phyloP scores from a whole-genome alignment of 768 basidiomycete genomes.

The Pleurotus tuber-regium region DNA sequence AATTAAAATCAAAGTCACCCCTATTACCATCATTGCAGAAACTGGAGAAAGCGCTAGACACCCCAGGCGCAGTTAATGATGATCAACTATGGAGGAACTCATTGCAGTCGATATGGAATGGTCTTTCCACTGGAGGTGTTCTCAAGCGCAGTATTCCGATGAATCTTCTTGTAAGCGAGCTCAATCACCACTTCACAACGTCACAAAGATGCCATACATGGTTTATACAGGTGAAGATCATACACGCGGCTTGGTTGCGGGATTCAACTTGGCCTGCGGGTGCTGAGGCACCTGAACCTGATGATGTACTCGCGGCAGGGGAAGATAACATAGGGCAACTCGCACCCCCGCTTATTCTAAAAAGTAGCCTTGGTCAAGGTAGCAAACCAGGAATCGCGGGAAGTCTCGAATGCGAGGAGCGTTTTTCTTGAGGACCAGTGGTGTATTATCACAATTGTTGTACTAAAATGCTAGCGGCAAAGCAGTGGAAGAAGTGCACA shows the following conservation, averaged over 20 bases:
- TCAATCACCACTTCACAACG: background rate
- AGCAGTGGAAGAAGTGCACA: background rate
- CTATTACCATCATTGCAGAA: constrained; percentile 35
- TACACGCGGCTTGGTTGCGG: constrained; percentile 72
- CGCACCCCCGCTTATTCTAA: background rate
- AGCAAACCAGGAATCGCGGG: background rate
- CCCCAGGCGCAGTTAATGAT: constrained; percentile 44
- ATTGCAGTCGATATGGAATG: constrained; percentile 61
- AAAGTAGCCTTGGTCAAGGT: background rate
- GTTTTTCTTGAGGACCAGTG: too few species aligned
- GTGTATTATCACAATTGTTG: too few species aligned
- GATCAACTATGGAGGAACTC: constrained; percentile 57
- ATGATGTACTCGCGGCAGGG: constrained; percentile 37
- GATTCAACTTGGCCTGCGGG: constrained; percentile 73
- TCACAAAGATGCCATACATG: constrained; percentile 15
- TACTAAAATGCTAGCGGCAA: background rate
- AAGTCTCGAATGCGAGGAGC: too few species aligned
- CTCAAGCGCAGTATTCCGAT: constrained; percentile 65
- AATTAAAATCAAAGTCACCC: constrained; percentile 16
- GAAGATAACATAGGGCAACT: background rate
- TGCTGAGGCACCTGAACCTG: constrained; percentile 57
- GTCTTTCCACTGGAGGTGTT: constrained; percentile 53
- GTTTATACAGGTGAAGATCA: constrained; percentile 58
- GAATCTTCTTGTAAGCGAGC: constrained; percentile 52
- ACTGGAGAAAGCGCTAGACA: constrained; percentile 49